Conservation (phyloP, 805 yeast genomes). For the Pichia phayaonensis region DNA sequence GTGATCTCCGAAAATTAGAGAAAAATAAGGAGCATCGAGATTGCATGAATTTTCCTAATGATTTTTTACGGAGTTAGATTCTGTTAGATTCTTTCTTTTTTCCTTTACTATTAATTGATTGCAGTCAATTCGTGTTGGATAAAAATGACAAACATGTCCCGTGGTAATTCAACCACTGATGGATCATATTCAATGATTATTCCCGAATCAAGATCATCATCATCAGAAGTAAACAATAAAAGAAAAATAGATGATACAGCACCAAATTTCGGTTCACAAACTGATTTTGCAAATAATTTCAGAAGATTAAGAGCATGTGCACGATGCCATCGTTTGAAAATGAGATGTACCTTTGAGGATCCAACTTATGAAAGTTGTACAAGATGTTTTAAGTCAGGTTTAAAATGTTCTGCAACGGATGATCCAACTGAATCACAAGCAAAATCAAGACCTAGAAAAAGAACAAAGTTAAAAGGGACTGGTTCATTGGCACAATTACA, state of each 20-base stretch:
- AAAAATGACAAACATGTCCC: not conserved
- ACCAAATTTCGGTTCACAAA: slow-evolving; percentile 1
- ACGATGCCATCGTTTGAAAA: slow-evolving; percentile 44
- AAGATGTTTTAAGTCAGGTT: slow-evolving; percentile 36
- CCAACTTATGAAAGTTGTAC: slow-evolving; percentile 37
- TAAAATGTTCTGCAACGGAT: slow-evolving; percentile 41
- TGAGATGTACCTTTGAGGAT: slow-evolving; percentile 44
- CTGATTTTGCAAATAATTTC: slow-evolving; percentile 37
- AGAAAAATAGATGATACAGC: slow-evolving; percentile 1
- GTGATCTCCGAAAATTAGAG: not conserved
- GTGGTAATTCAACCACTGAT: not conserved
- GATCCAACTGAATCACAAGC: slow-evolving; percentile 44
- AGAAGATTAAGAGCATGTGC: slow-evolving; percentile 47
- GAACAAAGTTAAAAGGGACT: slow-evolving; percentile 18
- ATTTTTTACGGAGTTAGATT: not conserved
- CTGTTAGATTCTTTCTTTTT: not conserved
- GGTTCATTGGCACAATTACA: slow-evolving; percentile 25
- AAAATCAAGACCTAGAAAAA: slow-evolving; percentile 29
- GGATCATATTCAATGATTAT: not conserved
- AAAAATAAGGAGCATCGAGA: too few relatives aligned
- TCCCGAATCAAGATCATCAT: not conserved
- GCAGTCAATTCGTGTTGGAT: not conserved
- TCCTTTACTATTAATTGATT: not conserved
- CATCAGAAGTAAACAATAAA: not conserved
- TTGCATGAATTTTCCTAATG: not conserved